These are phyloP conservation scores for Pleurotus giganteus DNA, from an alignment of 768 basidiomycete species.

Conservation along the genomic window DNA sequence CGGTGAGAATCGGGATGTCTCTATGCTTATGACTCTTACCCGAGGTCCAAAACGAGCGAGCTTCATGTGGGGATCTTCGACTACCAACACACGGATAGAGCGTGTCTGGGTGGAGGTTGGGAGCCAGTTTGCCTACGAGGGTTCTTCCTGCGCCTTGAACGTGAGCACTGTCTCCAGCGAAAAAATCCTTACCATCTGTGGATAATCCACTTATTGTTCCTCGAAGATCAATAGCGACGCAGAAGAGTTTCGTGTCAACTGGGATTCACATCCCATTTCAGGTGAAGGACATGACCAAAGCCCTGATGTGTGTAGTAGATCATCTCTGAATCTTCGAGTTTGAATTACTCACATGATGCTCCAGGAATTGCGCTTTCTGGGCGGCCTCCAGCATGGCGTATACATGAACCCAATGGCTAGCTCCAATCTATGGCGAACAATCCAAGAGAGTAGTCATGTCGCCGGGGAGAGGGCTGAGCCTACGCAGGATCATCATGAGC, in stretches of 20 bases:
- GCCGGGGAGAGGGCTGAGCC: too few relatives aligned
- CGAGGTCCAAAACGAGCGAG: constrained; percentile 26
- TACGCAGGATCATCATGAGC: too few relatives aligned
- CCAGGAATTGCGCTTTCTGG: too few relatives aligned
- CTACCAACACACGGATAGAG: constrained; percentile 35
- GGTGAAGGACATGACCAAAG: too few relatives aligned
- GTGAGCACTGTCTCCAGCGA: constrained; percentile 25
- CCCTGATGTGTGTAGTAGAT: too few relatives aligned
- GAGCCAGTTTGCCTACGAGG: constrained; percentile 32
- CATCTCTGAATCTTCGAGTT: too few relatives aligned
- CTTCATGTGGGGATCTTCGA: constrained; percentile 36
- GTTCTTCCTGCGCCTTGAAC: constrained; percentile 29
- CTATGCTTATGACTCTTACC: constrained; percentile 30
- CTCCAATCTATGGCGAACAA: too few relatives aligned
- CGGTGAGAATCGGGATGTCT: constrained; percentile 30
- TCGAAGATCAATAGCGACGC: constrained; percentile 28
- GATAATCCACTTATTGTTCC: constrained; percentile 36
- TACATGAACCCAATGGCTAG: too few relatives aligned
- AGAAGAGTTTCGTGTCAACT: constrained; percentile 21
- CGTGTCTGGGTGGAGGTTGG: constrained; percentile 40
- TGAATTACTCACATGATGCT: too few relatives aligned
- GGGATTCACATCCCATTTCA: constrained; percentile 29
- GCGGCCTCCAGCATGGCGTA: too few relatives aligned
- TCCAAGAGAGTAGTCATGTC: too few relatives aligned
- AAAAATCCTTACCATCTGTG: constrained; percentile 30